Percentiles rank a stretch among this genome's conserved stretches.
Conservation (phyloP, 2,329 filamentous ascomycete species). For the Fusarium guadeloupense region DNA sequence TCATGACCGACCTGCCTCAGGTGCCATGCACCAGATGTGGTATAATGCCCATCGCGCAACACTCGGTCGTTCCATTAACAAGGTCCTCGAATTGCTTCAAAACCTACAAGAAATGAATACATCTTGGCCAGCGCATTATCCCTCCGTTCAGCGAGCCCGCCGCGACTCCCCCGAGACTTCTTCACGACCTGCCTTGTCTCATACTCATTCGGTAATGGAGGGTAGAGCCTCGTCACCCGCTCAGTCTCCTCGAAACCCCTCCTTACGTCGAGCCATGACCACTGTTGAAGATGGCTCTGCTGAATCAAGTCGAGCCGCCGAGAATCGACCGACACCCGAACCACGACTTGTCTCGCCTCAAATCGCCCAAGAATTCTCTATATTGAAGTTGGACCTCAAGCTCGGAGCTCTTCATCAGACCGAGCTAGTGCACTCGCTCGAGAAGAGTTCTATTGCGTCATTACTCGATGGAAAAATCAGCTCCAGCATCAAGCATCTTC, state of each 20-base stretch:
- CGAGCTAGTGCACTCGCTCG: slow-evolving; percentile 92
- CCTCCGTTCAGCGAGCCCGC: slow-evolving; percentile 76
- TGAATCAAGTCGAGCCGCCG: slow-evolving; percentile 79
- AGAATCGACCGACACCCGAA: slow-evolving; percentile 69
- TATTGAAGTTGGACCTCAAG: slow-evolving; percentile 94
- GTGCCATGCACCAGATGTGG: slow-evolving; percentile 90
- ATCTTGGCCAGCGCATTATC: slow-evolving; percentile 94
- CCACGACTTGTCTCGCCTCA: slow-evolving; percentile 90
- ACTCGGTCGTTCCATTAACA: slow-evolving; percentile 86
- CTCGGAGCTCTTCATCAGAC: slow-evolving; percentile 85
- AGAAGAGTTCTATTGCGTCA: slow-evolving; percentile 90
- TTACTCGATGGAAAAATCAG: slow-evolving; percentile 93
- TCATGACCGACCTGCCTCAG: slow-evolving; percentile 66
- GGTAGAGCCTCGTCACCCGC: slow-evolving; percentile 54
- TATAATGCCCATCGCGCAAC: slow-evolving; percentile 92
- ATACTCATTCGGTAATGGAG: slow-evolving; percentile 68
- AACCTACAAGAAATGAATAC: slow-evolving; percentile 88
- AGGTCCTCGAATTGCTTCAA: slow-evolving; percentile 84
- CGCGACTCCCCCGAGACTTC: slow-evolving; percentile 55
- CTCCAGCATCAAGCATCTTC: slow-evolving; percentile 90
- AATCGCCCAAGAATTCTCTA: slow-evolving; percentile 94
- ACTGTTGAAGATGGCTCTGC: slow-evolving; percentile 64
- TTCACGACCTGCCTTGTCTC: slow-evolving; percentile 69
- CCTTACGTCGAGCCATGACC: slow-evolving; percentile 76
- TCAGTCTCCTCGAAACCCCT: slow-evolving; percentile 56